Evolutionary conservation across 139 green algal genomes (phyloP).

Genomic region (Chlamydomonas incerta): DNA sequence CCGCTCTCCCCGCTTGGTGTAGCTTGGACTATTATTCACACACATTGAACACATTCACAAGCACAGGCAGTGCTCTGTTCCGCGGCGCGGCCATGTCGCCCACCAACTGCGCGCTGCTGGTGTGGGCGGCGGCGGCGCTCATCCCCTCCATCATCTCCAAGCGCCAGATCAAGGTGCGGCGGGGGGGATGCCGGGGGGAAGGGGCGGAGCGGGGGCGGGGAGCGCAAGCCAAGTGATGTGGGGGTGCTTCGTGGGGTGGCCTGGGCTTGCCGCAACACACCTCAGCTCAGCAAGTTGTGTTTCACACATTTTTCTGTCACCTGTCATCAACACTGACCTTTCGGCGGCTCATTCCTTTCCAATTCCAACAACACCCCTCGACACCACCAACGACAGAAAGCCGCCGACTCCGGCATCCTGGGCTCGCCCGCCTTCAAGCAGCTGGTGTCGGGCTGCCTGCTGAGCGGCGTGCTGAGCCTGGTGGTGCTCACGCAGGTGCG

Average conservation of each 20-base stretch:
- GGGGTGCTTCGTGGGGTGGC: too few species aligned
- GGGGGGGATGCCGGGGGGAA: too few species aligned
- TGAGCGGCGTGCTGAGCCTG: slow-evolving; percentile 6
- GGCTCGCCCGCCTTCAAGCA: slow-evolving; percentile 26
- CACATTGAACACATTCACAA: not conserved
- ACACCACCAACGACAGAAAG: not conserved
- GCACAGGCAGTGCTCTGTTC: slow-evolving; percentile 7
- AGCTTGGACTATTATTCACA: too few species aligned
- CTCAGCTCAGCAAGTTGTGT: too few species aligned
- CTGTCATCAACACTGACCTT: too few species aligned
- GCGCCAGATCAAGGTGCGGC: slow-evolving; percentile 14
- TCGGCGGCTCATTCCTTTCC: too few species aligned
- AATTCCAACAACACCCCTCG: too few species aligned
- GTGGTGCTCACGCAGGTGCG: slow-evolving; percentile 38
- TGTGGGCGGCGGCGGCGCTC: not conserved
- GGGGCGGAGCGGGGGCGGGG: too few species aligned
- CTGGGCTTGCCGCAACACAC: too few species aligned
- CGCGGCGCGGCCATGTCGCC: not conserved
- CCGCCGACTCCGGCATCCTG: slow-evolving; percentile 18
- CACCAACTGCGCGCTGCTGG: not conserved
- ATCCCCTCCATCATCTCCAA: not conserved
- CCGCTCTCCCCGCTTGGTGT: too few species aligned
- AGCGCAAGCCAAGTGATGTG: too few species aligned
- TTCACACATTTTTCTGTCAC: too few species aligned
- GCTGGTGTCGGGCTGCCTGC: slow-evolving; percentile 28